Base-by-base conservation (phyloP, 768 basidiomycete species). In the Trametes villosa region DNA sequence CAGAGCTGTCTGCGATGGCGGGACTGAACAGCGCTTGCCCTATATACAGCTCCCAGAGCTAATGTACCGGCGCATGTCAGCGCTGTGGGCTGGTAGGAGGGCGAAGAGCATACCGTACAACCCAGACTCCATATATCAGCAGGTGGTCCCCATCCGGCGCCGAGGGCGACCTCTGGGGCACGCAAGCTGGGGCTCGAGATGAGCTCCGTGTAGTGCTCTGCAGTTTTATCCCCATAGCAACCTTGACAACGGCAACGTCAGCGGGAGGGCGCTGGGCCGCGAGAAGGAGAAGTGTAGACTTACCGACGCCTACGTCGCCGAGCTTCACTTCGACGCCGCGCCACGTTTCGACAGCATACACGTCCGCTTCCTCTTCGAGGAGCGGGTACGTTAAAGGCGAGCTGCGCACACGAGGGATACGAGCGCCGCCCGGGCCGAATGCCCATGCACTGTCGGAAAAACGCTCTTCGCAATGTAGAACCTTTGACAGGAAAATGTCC, bases 41-140 rank as follows among this genome's bases (percentile, higher is more conserved):
- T 30, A 49, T 49, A 30, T 31, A 49, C 17, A 33, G 30, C 33
- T 49, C 29, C 17, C 33, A 49, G 29, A 49, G 13, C 47, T 49
- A 20, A 29, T 9, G 17, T 15, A 36, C n/a, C n/a, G n/a, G 13
- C 22, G 4, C 34, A 36, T 52, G 2, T 6, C 20, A 17, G n/a
- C n/a, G n/a, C n/a, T n/a, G n/a, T n/a, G n/a, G n/a, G n/a, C n/a
- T n/a, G n/a, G n/a, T n/a, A n/a, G n/a, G n/a, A n/a, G n/a, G n/a
- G n/a, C n/a, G n/a, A n/a, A n/a, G 15, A 12, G 31, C 59, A 9
- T 50, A 60, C 59, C 38, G 52, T 48, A 30, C 59, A 60, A 1
- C 60, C 60, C 11, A 62, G 12, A 27, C 49, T 52, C 57, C 57
- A 63, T 4, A 63, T 40, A 34, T 63, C 62, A 2, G 53, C 62